These are phyloP conservation scores for Vaccinium corymbosum DNA, from an alignment of 148 eudicot species.

Conservation along the genomic window DNA sequence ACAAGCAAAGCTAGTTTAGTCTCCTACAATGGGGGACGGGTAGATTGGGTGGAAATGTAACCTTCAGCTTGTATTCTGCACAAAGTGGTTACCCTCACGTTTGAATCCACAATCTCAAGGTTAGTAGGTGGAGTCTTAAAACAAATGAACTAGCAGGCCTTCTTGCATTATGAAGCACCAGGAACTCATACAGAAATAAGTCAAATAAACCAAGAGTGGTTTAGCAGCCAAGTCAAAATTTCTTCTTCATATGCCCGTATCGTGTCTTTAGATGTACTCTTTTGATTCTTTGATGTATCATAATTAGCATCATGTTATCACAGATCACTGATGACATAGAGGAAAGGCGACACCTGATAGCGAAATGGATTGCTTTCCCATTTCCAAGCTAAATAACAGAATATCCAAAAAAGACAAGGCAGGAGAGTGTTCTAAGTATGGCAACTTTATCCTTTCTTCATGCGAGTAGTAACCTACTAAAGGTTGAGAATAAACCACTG, in stretches of 20 bases:
- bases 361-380: background rate
- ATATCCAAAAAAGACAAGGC: background rate
- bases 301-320: background rate
- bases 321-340: background rate
- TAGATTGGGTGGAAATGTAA: background rate
- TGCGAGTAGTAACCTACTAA: background rate
- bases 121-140: background rate
- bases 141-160: background rate
- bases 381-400: background rate
- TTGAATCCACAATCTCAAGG: background rate
- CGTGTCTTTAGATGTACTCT: background rate
- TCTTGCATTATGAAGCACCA: background rate
- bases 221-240: background rate
- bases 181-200: constrained; percentile 6
- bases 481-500: background rate
- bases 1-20: background rate
- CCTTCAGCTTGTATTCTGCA: background rate
- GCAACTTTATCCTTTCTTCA: background rate
- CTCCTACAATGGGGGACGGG: background rate
- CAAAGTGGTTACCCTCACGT: background rate
- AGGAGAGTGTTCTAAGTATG: background rate
- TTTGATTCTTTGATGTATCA: background rate
- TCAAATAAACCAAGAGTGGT: background rate
- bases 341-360: background rate
- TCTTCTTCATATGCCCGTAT: background rate